These are phyloP conservation scores for Chlamydomonas eustigma DNA, from an alignment of 139 green algal species.

Conservation along the genomic window DNA sequence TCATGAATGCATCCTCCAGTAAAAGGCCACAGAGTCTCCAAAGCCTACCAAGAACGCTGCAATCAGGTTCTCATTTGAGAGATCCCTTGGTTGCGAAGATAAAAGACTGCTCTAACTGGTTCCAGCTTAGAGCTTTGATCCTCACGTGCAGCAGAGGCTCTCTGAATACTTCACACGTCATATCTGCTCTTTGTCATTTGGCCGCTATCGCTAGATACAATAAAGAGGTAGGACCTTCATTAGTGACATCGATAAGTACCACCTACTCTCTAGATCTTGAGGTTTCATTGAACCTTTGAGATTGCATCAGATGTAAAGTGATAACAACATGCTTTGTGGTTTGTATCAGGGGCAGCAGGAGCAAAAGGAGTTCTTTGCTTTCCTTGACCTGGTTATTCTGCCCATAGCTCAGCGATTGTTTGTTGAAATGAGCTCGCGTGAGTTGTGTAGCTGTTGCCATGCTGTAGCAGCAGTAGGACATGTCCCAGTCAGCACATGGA, in stretches of 20 bases:
- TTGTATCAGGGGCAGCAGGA: too few species aligned
- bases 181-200: background rate
- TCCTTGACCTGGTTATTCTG: background rate
- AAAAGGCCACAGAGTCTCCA: too few species aligned
- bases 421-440: background rate
- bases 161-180: background rate
- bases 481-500: background rate
- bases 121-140: background rate
- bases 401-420: background rate
- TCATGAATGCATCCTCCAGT: too few species aligned
- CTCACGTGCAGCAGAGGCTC: background rate
- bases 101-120: background rate
- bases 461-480: background rate
- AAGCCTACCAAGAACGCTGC: too few species aligned
- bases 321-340: too few species aligned
- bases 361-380: background rate
- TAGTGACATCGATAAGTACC: too few species aligned
- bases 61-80: too few species aligned
- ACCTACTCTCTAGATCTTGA: too few species aligned
- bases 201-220: background rate
- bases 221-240: background rate
- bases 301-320: too few species aligned
- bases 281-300: too few species aligned
- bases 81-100: too few species aligned
- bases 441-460: background rate